Evolutionary conservation across 1,284 basidiomycete genomes (phyloP).

Genomic region (Puccinia coronata): DNA sequence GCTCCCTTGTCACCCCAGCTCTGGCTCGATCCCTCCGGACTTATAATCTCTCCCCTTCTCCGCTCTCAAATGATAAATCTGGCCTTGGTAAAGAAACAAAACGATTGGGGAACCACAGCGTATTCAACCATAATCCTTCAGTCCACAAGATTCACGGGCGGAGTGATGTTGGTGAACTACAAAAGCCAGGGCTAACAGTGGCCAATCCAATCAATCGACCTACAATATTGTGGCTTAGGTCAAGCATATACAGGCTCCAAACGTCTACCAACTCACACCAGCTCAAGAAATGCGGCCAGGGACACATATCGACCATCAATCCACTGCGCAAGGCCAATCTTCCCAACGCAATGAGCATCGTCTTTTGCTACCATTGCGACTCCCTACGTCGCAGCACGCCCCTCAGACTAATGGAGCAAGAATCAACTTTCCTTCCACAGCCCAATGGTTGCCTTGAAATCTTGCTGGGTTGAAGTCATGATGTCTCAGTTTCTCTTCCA

Average conservation of each 20-base stretch:
- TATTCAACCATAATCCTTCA: background rate
- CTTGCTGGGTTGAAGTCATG: background rate
- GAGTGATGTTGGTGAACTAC: conserved; percentile 42
- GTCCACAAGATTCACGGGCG: conserved; percentile 31
- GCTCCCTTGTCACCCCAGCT: no score
- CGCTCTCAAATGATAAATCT: no score
- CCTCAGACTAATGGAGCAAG: background rate
- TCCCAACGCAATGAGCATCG: background rate
- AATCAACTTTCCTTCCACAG: background rate
- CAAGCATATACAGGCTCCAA: background rate
- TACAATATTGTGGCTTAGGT: background rate
- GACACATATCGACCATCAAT: background rate
- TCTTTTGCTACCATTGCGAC: background rate
- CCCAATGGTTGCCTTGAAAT: background rate
- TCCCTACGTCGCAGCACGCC: background rate
- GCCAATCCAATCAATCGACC: background rate
- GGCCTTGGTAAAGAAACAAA: conserved; percentile 5
- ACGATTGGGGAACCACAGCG: conserved; percentile 36
- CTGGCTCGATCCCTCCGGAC: no score
- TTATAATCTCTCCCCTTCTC: no score
- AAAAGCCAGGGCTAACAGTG: background rate
- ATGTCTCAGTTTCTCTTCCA: background rate
- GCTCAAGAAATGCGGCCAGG: background rate
- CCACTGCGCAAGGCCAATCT: background rate
- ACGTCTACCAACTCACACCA: background rate